These are phyloP conservation scores for Mycena sp. DNA, from an alignment of 1,284 basidiomycete species.

Conservation along the genomic window DNA sequence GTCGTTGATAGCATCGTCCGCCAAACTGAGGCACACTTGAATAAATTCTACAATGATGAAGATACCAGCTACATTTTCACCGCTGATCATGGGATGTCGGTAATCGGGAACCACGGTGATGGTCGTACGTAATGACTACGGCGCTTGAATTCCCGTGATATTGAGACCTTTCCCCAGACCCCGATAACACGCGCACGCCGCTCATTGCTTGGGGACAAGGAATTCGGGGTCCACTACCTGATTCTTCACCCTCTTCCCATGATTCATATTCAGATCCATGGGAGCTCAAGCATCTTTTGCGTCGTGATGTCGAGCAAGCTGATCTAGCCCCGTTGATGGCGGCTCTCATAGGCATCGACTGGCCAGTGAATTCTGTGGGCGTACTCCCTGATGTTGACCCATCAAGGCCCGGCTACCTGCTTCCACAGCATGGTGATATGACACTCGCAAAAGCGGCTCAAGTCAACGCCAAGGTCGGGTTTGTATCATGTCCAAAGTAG, in stretches of 20 bases:
- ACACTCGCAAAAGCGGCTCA: slow-evolving; percentile 64
- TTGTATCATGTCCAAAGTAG: background rate
- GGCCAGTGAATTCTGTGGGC: slow-evolving; percentile 83
- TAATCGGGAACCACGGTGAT: slow-evolving; percentile 91
- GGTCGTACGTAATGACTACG: slow-evolving; percentile 64
- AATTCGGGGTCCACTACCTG: slow-evolving; percentile 70
- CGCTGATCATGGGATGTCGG: slow-evolving; percentile 92
- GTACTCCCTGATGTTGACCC: slow-evolving; percentile 76
- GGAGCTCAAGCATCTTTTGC: slow-evolving; percentile 62
- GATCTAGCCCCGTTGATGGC: slow-evolving; percentile 87
- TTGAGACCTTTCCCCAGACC: slow-evolving; percentile 72
- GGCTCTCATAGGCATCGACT: slow-evolving; percentile 72
- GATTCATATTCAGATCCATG: slow-evolving; percentile 76
- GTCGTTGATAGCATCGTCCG: slow-evolving; percentile 84
- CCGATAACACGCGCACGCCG: slow-evolving; percentile 89
- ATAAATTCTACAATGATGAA: slow-evolving; percentile 72
- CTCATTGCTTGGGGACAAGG: slow-evolving; percentile 89
- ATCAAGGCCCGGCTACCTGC: slow-evolving; percentile 63
- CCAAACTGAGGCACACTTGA: slow-evolving; percentile 70
- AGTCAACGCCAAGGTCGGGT: slow-evolving; percentile 71
- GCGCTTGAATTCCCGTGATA: no score
- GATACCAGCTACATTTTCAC: slow-evolving; percentile 87
- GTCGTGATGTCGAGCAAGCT: slow-evolving; percentile 86
- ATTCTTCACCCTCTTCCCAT: slow-evolving; percentile 65
- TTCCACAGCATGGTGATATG: slow-evolving; percentile 44